Percentiles rank a stretch among this genome's conserved stretches.
Evolutionary conservation across 2,329 filamentous ascomycete genomes (phyloP).

Genomic region (Fusarium pilosicola): DNA sequence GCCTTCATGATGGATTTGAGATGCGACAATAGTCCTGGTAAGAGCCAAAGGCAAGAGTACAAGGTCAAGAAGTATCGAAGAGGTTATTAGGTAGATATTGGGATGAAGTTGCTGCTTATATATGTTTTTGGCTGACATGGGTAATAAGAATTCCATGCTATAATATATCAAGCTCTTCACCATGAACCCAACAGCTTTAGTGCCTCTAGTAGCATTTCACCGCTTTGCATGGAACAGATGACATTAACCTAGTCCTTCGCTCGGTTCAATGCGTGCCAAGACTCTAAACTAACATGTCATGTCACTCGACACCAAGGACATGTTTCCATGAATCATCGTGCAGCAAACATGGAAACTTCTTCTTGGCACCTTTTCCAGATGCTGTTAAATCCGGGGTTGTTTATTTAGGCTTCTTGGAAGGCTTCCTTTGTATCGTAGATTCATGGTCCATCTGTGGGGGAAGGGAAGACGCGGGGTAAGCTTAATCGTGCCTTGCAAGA

Average conservation of each 20-base stretch:
- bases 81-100: rapidly evolving
- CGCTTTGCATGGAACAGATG: background rate
- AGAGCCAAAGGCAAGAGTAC: background rate
- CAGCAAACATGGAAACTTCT: background rate
- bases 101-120: background rate
- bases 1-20: slow-evolving; percentile 34
- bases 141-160: too few species aligned
- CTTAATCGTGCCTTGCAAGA: background rate
- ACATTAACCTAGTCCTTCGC: background rate
- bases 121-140: background rate
- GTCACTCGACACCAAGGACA: background rate
- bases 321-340: background rate
- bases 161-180: background rate
- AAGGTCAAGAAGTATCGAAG: too few species aligned
- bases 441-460: background rate
- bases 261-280: background rate
- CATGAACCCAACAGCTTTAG: rapidly evolving
- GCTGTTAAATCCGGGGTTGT: background rate
- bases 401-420: background rate
- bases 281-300: background rate
- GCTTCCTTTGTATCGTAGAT: background rate
- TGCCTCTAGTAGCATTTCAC: rapidly evolving
- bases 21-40: rapidly evolving
- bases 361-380: background rate
- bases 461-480: background rate